Evolutionary conservation across 75 land plant species (phyloP), one percentile per base, ranked within the genome.

Genomic region (Pseudotsuga menziesii): DNA sequence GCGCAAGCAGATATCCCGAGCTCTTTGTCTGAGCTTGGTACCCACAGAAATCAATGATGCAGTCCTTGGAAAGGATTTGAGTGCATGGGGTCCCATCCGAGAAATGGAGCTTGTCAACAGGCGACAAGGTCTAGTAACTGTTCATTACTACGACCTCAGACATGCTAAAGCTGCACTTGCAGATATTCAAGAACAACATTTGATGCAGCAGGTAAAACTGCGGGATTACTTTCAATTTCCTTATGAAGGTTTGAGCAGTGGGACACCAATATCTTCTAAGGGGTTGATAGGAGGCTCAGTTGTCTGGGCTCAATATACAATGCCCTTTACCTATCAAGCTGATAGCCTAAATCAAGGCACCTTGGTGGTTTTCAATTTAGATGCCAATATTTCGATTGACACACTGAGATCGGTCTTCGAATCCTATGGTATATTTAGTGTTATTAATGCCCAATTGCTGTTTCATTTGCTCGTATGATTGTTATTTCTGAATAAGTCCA

Each of bases 351-450:
- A 85, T 44, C 87, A 85, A 54, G 87, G 87, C n/a, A 85, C 87
- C 7, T 82, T 85, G 27, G 87, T 85, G 4, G 72, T 85, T 32
- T 85, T 85, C 82, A 85, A 85, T 44, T 54, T 85, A 7, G 87
- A 79, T 44, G 66, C 57, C 15, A 63, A 72, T 22, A 56, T 80
- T 20, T 57, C 61, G 13, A 8, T 76, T 12, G 82, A 85, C 5
- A 58, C 74, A 0, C 55, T 85, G 8, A 61, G 32, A 44, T 15
- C 75, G 0, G 61, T 73, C 14, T 85, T 85, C 63, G 69, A 85
- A 57, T 39, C 5, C 17, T 77, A 79, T 52, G 85, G 87, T 85
- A 74, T 29, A 60, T 16, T 0, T 3, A 0, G 3, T 44, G 11
- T 73, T 13, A 2, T 39, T 32, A 8, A 39, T 29, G 73, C 1